Conservation (phyloP, 1,139 yeast species). For the Pichia sp. region DNA sequence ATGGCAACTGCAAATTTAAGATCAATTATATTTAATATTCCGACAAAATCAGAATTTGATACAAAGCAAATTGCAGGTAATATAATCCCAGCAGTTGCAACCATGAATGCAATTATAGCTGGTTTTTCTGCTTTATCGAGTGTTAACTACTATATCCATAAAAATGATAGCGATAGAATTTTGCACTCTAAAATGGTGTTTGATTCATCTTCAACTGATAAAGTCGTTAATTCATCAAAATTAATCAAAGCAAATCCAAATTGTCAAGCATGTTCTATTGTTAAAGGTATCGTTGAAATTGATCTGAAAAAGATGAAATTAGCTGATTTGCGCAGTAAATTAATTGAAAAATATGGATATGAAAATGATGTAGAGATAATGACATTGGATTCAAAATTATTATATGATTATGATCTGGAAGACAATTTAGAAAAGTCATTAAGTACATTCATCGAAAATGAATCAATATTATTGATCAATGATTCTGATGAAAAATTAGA, state of each 20-base stretch:
- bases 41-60: slow-evolving; percentile 72
- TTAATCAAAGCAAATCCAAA: slow-evolving; percentile 54
- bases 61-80: slow-evolving; percentile 94
- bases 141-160: slow-evolving; percentile 41
- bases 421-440: slow-evolving; percentile 56
- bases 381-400: slow-evolving; percentile 49
- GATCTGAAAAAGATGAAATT: slow-evolving; percentile 32
- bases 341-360: slow-evolving; percentile 47
- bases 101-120: slow-evolving; percentile 92
- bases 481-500: slow-evolving; percentile 73
- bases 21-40: slow-evolving; percentile 66
- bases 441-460: slow-evolving; percentile 45
- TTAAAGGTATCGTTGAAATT: slow-evolving; percentile 43
- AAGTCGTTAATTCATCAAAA: slow-evolving; percentile 59
- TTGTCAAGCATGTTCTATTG: slow-evolving; percentile 70
- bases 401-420: slow-evolving; percentile 86
- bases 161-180: slow-evolving; percentile 21
- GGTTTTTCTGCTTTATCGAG: slow-evolving; percentile 79
- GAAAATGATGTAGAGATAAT: slow-evolving; percentile 62
- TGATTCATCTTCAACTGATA: slow-evolving; percentile 57
- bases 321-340: slow-evolving; percentile 38
- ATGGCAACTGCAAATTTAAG: slow-evolving; percentile 83
- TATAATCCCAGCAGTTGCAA: slow-evolving; percentile 96
- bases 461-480: slow-evolving; percentile 58
- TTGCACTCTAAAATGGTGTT: slow-evolving; percentile 46